These are phyloP conservation scores for Vaccinium myrtillus DNA, from an alignment of 148 eudicot species.

Conservation along the genomic window DNA sequence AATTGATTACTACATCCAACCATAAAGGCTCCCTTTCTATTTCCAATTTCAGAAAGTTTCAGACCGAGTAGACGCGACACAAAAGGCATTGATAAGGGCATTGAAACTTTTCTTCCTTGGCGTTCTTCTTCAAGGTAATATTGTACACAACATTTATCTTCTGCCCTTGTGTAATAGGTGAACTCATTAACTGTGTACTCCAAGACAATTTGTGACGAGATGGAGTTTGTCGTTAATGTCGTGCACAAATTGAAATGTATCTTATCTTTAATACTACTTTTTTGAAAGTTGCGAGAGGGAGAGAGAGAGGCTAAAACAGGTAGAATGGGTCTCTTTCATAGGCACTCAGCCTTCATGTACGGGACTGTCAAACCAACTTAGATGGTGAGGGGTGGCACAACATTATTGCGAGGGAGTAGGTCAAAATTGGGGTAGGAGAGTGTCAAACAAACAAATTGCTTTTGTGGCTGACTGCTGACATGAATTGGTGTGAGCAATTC, in stretches of 20 bases:
- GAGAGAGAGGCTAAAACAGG: not conserved
- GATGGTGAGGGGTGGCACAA: not conserved
- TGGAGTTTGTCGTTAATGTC: not conserved
- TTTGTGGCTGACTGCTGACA: not conserved
- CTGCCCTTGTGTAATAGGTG: not conserved
- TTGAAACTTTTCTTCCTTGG: constrained; percentile 69
- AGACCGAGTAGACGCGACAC: constrained; percentile 59
- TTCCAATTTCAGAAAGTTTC: constrained; percentile 55
- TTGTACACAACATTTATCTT: not conserved
- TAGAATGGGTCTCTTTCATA: not conserved
- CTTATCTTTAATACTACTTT: not conserved
- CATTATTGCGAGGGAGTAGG: not conserved
- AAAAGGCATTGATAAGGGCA: constrained; percentile 54
- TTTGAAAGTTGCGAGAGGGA: not conserved
- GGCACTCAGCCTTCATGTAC: constrained; percentile 4
- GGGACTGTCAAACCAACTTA: not conserved
- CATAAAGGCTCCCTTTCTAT: not conserved
- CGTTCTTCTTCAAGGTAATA: constrained; percentile 78
- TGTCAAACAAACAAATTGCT: not conserved
- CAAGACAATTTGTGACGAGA: not conserved
- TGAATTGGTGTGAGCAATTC: not conserved
- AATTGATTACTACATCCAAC: constrained; percentile 8
- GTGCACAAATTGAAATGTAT: not conserved
- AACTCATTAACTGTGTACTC: not conserved
- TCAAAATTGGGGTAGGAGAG: not conserved